phyloP scores from a whole-genome alignment of 2,329 filamentous ascomycete genomes.

The Scleromitrula shiraiana region DNA sequence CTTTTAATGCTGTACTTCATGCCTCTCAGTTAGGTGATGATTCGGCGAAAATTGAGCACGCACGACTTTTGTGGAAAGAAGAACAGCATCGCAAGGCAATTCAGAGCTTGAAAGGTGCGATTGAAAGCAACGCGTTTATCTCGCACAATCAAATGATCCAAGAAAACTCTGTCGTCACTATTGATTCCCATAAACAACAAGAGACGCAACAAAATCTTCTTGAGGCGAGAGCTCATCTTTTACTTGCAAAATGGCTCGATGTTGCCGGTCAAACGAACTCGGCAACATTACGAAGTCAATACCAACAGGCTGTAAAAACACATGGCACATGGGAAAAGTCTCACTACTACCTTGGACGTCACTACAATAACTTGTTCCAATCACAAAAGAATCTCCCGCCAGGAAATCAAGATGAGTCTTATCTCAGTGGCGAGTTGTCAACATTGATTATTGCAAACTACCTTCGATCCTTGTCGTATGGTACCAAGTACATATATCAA shows the following conservation, averaged over 20 bases:
- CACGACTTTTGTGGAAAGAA: constrained; percentile 86
- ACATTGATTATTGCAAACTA: constrained; percentile 93
- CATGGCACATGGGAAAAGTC: constrained; percentile 82
- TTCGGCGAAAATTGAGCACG: constrained; percentile 88
- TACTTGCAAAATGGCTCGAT: constrained; percentile 96
- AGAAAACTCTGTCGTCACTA: constrained; percentile 14
- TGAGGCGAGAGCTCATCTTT: constrained; percentile 71
- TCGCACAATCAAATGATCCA: constrained; percentile 25
- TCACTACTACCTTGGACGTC: constrained; percentile 91
- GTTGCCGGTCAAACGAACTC: constrained; percentile 89
- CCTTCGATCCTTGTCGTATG: constrained; percentile 74
- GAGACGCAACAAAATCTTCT: constrained; percentile 47
- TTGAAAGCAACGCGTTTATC: constrained; percentile 70
- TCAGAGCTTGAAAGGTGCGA: constrained; percentile 79
- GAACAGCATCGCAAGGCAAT: constrained; percentile 93
- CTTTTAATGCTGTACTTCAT: constrained; percentile 88
- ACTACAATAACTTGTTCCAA: constrained; percentile 94
- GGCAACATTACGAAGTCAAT: constrained; percentile 68
- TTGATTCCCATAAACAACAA: constrained; percentile 13
- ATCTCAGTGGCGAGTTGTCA: constrained; percentile 72
- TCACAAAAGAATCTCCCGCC: constrained; percentile 72
- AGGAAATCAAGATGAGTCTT: constrained; percentile 69
- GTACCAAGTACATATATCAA: constrained; percentile 93
- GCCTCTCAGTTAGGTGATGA: constrained; percentile 78
- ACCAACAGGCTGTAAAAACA: constrained; percentile 70